These are phyloP conservation scores for Xylariaceae sp. DNA, from an alignment of 2,329 filamentous ascomycete genomes.

Conservation along the genomic window DNA sequence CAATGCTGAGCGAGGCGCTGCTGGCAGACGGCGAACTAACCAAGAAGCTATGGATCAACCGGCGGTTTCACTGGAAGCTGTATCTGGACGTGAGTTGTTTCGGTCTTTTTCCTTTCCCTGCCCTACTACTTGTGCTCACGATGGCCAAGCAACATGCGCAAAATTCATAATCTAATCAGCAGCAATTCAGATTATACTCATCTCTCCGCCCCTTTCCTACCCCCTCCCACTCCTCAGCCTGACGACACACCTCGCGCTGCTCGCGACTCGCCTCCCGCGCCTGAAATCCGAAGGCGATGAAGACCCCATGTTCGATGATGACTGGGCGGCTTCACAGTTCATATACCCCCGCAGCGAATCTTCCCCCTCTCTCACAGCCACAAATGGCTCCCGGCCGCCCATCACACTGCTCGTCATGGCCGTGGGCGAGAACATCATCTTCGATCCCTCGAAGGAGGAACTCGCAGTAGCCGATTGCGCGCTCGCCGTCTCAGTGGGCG, in stretches of 20 bases:
- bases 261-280: conserved; percentile 82
- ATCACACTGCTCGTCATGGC: conserved; percentile 90
- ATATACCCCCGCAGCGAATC: conserved; percentile 67
- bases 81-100: conserved; percentile 80
- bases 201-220: conserved; percentile 91
- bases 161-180: conserved; percentile 13
- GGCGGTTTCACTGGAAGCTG: conserved; percentile 92
- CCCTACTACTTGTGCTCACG: background rate
- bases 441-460: conserved; percentile 90
- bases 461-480: conserved; percentile 91
- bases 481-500: conserved; percentile 80
- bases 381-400: conserved; percentile 65
- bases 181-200: conserved; percentile 75
- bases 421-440: conserved; percentile 86
- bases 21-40: conserved; percentile 73
- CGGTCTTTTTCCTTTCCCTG: background rate
- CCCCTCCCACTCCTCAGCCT: conserved; percentile 91
- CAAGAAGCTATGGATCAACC: conserved; percentile 83
- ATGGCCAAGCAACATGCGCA: background rate
- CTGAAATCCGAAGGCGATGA: conserved; percentile 91
- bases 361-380: background rate
- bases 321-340: conserved; percentile 84
- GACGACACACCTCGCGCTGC: conserved; percentile 90
- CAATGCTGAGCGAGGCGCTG: conserved; percentile 88
- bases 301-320: conserved; percentile 96